phyloP scores from a whole-genome alignment of 2,329 filamentous ascomycete species.

The Beauveria bassiana region DNA sequence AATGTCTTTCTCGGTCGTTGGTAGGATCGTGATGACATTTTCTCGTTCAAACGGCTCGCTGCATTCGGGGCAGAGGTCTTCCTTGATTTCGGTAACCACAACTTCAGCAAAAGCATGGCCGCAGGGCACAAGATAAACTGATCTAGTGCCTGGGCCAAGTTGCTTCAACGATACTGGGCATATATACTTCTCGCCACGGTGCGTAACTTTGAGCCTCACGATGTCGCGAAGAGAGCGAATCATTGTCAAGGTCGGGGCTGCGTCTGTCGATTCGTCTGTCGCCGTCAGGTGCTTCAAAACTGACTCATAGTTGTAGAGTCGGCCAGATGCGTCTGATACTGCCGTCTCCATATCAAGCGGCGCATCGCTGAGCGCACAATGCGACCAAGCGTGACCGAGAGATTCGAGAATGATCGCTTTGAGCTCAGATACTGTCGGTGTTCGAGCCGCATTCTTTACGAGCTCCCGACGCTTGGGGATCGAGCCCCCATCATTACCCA shows the following conservation, averaged over 20 bases:
- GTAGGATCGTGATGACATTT: constrained; percentile 77
- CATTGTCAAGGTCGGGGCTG: constrained; percentile 39
- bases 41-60: constrained; percentile 63
- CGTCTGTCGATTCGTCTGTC: constrained; percentile 48
- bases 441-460: constrained; percentile 83
- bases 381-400: constrained; percentile 77
- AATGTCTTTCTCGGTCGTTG: constrained; percentile 63
- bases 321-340: constrained; percentile 77
- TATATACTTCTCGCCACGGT: constrained; percentile 53
- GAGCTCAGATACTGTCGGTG: constrained; percentile 73
- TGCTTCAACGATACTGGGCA: constrained; percentile 86
- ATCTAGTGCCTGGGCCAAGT: constrained; percentile 68
- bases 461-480: constrained; percentile 95
- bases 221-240: constrained; percentile 81
- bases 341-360: constrained; percentile 61
- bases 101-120: constrained; percentile 89
- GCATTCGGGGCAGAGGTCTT: constrained; percentile 61
- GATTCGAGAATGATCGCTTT: constrained; percentile 85
- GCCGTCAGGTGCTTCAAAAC: constrained; percentile 58
- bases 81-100: constrained; percentile 72
- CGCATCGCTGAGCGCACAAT: constrained; percentile 77
- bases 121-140: constrained; percentile 88
- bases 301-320: constrained; percentile 91
- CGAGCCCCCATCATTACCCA: constrained; percentile 97
- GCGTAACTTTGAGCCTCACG: constrained; percentile 69